phyloP scores from a whole-genome alignment of 129 eudicot species.

The Rutidosis leptorrhynchoides region DNA sequence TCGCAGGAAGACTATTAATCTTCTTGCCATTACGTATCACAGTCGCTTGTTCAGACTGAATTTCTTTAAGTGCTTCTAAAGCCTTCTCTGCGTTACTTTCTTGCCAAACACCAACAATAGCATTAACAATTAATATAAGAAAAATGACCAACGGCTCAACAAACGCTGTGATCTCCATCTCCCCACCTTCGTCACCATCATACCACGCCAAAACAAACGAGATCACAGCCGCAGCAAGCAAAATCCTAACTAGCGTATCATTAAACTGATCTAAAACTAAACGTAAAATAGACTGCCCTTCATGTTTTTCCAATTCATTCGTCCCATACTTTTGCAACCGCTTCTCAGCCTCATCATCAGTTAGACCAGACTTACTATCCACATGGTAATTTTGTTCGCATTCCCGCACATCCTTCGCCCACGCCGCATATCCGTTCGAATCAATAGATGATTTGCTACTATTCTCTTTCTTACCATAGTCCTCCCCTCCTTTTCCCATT shows the following conservation, averaged over 20 bases:
- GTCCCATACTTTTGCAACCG: slow-evolving; percentile 46
- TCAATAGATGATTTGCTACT: slow-evolving; percentile 22
- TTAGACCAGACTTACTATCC: slow-evolving; percentile 51
- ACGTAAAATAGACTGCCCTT: slow-evolving; percentile 57
- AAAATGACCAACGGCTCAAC: slow-evolving; percentile 90
- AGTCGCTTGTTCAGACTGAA: slow-evolving; percentile 66
- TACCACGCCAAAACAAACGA: slow-evolving; percentile 82
- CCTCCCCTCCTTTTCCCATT: slow-evolving; percentile 75
- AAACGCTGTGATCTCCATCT: slow-evolving; percentile 67
- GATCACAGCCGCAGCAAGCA: slow-evolving; percentile 72
- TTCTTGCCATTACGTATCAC: slow-evolving; percentile 56
- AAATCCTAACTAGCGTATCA: slow-evolving; percentile 77
- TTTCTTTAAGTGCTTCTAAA: slow-evolving; percentile 84
- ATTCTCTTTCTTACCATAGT: slow-evolving; percentile 43
- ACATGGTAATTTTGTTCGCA: slow-evolving; percentile 65
- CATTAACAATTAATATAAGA: slow-evolving; percentile 72
- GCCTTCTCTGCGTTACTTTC: slow-evolving; percentile 93
- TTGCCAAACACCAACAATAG: slow-evolving; percentile 94
- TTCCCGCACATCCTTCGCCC: slow-evolving; percentile 69
- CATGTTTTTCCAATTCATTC: slow-evolving; percentile 79
- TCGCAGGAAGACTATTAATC: slow-evolving; percentile 58
- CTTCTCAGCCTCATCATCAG: slow-evolving; percentile 53
- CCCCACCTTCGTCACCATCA: slow-evolving; percentile 78
- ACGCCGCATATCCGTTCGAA: slow-evolving; percentile 42
- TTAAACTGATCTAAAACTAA: slow-evolving; percentile 80